Evolutionary conservation across 805 yeast species (phyloP), one percentile per base, ranked within the genome.

Genomic region (Schwanniomyces yamadae): DNA sequence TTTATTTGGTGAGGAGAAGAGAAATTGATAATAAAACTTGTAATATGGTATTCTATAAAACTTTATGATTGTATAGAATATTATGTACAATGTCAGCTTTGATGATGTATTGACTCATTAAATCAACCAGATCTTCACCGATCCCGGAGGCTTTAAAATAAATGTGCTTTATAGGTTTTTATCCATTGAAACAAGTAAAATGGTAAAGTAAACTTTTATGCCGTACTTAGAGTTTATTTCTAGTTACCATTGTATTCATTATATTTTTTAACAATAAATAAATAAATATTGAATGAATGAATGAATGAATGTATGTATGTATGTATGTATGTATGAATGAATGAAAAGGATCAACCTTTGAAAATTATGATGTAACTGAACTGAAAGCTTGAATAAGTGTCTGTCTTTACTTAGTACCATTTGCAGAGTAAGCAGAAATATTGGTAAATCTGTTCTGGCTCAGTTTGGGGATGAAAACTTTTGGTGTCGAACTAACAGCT

Each of bases 11-110:
- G 23, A 22, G n/a, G 9, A n/a, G 10, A 61, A 46, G 77, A 74
- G 46, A 54, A 65, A 32, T 42, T 15, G 58, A 62, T 44, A 36
- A 49, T 14, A 71, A 67, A 33, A 34, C 37, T 10, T 52, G 46
- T 28, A 26, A 28, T 5, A 24, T 36, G 15, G 45, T 45, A 26
- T 9, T 9, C n/a, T 22, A 9, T 22, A 9, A 22, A 22, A 9
- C n/a, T 22, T 9, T 9, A 27, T 38, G 48, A 44, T 29, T 52
- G 54, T 14, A 48, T 55, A 40, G 61, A 60, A 10, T n/a, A n/a
- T n/a, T n/a, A n/a, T n/a, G n/a, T n/a, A n/a, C n/a, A n/a, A n/a
- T n/a, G n/a, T n/a, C n/a, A n/a, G n/a, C n/a, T n/a, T n/a, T n/a
- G n/a, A n/a, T n/a, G n/a, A n/a, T n/a, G n/a, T n/a, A n/a, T n/a